Evolutionary conservation across 306 rosid genomes (phyloP), one percentile per base, ranked within the genome.

Genomic region (Quercus engelmannii): DNA sequence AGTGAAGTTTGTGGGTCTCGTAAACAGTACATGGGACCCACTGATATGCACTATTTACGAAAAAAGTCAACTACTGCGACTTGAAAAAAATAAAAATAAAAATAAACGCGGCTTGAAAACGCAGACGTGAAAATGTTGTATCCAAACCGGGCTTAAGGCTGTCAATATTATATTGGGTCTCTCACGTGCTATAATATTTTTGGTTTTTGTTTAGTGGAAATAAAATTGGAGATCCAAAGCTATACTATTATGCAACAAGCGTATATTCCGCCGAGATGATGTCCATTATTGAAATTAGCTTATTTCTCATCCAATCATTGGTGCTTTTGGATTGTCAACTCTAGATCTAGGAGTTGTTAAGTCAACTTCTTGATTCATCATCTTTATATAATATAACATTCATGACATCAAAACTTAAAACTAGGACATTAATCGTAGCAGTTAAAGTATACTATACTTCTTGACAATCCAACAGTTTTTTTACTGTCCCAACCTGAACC

Each of bases 251-350:
- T 51, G 25, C 56, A 51, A 52, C 49, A 18, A 31, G n/a, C 31
- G 67, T 49, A 70, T 67, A 51, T 69, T 5, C 7, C 31, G 25
- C 54, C 67, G 69, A 43, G 74, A 61, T 73, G 18, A 76, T 69
- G 35, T 69, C 30, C 65, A 26, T 59, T 12, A 67, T 68, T 80
- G 30, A 31, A 19, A 35, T 69, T 75, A n/a, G 69, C 55, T 12
- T 49, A 49, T 13, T 67, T 84, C 59, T 64, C 52, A 33, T 62
- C 75, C 43, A 74, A 82, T 74, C 73, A 80, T 78, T 71, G 31
- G 73, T 75, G 81, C 78, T 75, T 68, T 79, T 75, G 58, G 75
- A 33, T 54, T 69, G 90, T 78, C 86, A 85, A 83, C 85, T 84
- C 58, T 57, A 38, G 79, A 77, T 77, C n/a, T 71, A 55, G 70